Conservation (phyloP, 495 filamentous ascomycete genomes). For the Tricharina praecox region DNA sequence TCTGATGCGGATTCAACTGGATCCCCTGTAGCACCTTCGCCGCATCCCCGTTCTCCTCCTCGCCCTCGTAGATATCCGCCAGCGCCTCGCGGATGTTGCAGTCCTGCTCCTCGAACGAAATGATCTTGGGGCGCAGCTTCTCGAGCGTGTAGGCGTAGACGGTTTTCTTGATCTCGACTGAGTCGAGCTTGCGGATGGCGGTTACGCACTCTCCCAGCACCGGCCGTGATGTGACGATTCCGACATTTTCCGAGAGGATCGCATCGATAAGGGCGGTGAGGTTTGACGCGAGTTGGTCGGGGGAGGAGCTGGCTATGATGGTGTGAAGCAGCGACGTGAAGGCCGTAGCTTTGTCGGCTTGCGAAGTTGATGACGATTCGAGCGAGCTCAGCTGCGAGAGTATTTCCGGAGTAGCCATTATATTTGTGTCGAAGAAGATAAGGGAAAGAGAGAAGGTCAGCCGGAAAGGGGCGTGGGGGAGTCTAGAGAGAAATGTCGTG, state of each 20-base stretch:
- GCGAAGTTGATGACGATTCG: slow-evolving; percentile 35
- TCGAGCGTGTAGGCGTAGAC: slow-evolving; percentile 52
- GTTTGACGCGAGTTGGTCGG: slow-evolving; percentile 41
- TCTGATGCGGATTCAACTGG: slow-evolving; percentile 71
- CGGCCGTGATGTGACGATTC: slow-evolving; percentile 57
- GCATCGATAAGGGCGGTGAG: slow-evolving; percentile 52
- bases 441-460: too few species aligned
- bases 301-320: slow-evolving; percentile 41
- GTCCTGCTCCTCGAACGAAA: slow-evolving; percentile 75
- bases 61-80: slow-evolving; percentile 62
- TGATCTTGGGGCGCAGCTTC: slow-evolving; percentile 44
- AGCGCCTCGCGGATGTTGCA: slow-evolving; percentile 60
- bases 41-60: slow-evolving; percentile 64
- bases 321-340: slow-evolving; percentile 52
- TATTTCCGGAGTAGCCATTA: slow-evolving; percentile 47
- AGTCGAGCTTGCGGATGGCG: slow-evolving; percentile 32
- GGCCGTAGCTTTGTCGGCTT: slow-evolving; percentile 38
- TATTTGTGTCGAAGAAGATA: too few species aligned
- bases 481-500: too few species aligned
- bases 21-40: slow-evolving; percentile 68
- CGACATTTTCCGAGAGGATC: slow-evolving; percentile 48
- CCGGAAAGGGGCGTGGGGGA: too few species aligned
- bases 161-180: slow-evolving; percentile 42
- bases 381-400: slow-evolving; percentile 39
- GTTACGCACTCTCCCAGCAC: slow-evolving; percentile 52